Base-by-base conservation (phyloP, 2,329 filamentous ascomycete species). In the Nemania diffusa region DNA sequence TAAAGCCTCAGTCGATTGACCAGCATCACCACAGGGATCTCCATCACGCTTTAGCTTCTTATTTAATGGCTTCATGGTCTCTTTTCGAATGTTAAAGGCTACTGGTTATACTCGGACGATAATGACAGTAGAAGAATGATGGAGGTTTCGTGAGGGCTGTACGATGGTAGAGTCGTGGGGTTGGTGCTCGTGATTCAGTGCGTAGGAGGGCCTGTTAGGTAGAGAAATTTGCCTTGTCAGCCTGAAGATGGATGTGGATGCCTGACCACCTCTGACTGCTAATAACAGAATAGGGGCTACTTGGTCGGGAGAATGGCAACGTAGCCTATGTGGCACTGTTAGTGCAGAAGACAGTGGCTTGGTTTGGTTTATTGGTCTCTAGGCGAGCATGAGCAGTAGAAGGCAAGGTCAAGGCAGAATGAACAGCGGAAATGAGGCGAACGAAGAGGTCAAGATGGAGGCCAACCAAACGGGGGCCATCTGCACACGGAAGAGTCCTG, bases 51-150 rank as follows among this genome's bases (percentile, higher is more conserved):
- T 57, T 9, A 2, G 46, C n/a, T 29, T 48, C 32, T 65, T 62
- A 26, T 32, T 22, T 34, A 11, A 29, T 13, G 32, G 57, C 17
- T 62, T 44, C 52, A 65, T 62, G 26, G 26, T 57, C 17, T 42
- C 11, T 9, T 5, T 20, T 55, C n/a, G 15, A 37, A 34, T 8
- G 5, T 46, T 48, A n/a, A n/a, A n/a, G n/a, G n/a, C n/a, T n/a
- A n/a, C n/a, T n/a, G 6, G 17, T 29, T 22, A 24, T 32, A 32
- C 1, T 29, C 34, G 4, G 7, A 37, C 1, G 15, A 32, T 0
- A 22, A 40, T 9, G 29, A 13, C 17, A 22, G 15, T 42, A 17
- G 15, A 26, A 22, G 55, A 9, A 29, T 32, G 20, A 3, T 46
- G n/a, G 55, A 48, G 9, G 32, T 22, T 46, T 46, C 11, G 37